A percentile compares a stretch with the other conserved stretches of the same genome.
These are phyloP conservation scores for Pontederia paniculata DNA, from an alignment of 176 grass and related monocot genomes.

Conservation along the genomic window DNA sequence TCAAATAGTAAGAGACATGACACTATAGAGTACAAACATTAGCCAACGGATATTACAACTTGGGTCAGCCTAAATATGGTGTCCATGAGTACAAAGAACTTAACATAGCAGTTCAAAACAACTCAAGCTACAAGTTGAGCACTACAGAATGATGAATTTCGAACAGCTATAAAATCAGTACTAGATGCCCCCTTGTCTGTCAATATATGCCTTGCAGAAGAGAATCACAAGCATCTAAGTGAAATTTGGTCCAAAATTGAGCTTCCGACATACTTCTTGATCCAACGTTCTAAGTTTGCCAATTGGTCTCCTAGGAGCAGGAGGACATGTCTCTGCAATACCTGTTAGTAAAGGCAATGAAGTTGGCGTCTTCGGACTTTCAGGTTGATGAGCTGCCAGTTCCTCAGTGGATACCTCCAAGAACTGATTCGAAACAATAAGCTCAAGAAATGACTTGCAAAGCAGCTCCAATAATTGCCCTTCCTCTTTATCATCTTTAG, in stretches of 20 bases:
- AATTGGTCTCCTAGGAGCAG: slow-evolving; percentile 27
- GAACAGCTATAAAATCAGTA: too few species aligned
- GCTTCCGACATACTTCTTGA: slow-evolving; percentile 45
- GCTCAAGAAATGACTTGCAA: slow-evolving; percentile 30
- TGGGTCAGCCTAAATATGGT: too few species aligned
- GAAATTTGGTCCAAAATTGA: slow-evolving; percentile 29
- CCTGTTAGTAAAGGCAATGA: slow-evolving; percentile 33
- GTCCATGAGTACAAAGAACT: too few species aligned
- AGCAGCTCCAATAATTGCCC: slow-evolving; percentile 25
- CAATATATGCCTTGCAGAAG: too few species aligned
- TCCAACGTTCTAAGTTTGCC: slow-evolving; percentile 25
- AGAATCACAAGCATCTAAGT: neutral
- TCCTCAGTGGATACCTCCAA: slow-evolving; percentile 7
- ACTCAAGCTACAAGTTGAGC: too few species aligned
- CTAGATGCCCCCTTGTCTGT: too few species aligned
- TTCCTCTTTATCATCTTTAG: slow-evolving; percentile 33
- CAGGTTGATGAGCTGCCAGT: slow-evolving; percentile 6
- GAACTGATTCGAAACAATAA: slow-evolving; percentile 30
- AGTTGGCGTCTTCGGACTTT: slow-evolving; percentile 31
- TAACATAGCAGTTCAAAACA: too few species aligned
- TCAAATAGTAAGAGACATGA: too few species aligned
- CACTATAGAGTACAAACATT: too few species aligned
- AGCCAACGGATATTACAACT: too few species aligned
- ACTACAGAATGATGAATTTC: too few species aligned
- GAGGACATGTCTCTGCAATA: slow-evolving; percentile 44